Conservation (phyloP, 2,329 filamentous ascomycete species). For the Colletotrichum tofieldiae region DNA sequence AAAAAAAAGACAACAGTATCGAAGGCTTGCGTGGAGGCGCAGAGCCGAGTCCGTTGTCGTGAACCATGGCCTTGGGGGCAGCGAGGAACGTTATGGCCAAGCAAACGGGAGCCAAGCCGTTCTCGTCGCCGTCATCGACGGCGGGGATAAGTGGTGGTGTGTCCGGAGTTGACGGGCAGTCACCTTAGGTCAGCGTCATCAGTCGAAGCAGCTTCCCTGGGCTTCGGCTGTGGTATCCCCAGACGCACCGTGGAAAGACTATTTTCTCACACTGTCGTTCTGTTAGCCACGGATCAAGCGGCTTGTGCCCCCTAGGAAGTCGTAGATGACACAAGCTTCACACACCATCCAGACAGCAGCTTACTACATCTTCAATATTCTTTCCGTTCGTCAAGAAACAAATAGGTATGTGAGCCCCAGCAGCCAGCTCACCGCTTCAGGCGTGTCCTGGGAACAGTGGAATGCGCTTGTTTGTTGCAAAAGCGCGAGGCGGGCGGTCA, state of each 20-base stretch:
- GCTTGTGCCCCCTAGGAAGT: neutral
- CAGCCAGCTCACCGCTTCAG: neutral
- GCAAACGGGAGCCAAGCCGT: slow-evolving; percentile 19
- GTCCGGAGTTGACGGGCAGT: slow-evolving; percentile 37
- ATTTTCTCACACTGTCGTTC: slow-evolving; percentile 28
- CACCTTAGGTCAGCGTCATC: slow-evolving; percentile 41
- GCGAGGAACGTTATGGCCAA: slow-evolving; percentile 3
- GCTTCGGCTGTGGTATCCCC: slow-evolving; percentile 20
- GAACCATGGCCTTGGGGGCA: neutral
- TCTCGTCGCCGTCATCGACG: slow-evolving; percentile 37
- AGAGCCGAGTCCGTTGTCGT: neutral
- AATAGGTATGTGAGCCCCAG: neutral
- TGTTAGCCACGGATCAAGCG: slow-evolving; percentile 37
- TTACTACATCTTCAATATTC: neutral
- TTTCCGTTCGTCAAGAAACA: neutral
- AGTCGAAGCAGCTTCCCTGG: slow-evolving; percentile 23
- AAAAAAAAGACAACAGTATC: neutral
- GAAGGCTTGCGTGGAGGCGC: slow-evolving; percentile 9
- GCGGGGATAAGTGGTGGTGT: slow-evolving; percentile 30
- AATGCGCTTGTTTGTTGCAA: neutral
- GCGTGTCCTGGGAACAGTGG: too few species aligned
- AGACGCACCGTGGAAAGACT: slow-evolving; percentile 36
- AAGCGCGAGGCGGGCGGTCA: slow-evolving; percentile 1
- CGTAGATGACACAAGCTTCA: neutral
- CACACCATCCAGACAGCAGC: neutral